These are phyloP conservation scores for Amauroascus niger DNA, from an alignment of 2,329 filamentous ascomycete species.

Conservation along the genomic window DNA sequence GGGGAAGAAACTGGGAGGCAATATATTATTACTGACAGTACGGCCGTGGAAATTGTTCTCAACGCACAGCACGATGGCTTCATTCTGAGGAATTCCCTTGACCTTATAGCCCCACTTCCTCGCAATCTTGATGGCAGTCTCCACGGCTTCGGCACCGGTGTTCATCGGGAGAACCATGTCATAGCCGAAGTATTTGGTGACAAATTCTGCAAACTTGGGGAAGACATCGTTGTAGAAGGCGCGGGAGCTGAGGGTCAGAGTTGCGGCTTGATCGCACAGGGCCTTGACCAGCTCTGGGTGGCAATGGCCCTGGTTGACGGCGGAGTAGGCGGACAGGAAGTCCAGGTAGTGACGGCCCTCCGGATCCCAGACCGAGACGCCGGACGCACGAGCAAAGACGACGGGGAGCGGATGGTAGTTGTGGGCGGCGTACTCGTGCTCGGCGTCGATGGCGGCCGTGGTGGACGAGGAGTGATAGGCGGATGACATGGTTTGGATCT, in stretches of 20 bases:
- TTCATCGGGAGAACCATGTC: conserved; percentile 99
- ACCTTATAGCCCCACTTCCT: conserved; percentile 97
- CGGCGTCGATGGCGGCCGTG: conserved; percentile 64
- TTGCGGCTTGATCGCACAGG: conserved; percentile 76
- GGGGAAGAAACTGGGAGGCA: neutral
- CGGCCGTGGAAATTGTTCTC: conserved; percentile 93
- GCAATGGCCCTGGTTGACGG: conserved; percentile 96
- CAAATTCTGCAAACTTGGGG: conserved; percentile 86
- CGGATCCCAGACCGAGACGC: conserved; percentile 90
- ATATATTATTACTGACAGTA: conserved; percentile 58
- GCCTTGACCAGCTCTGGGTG: conserved; percentile 92
- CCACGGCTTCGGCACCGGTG: conserved; percentile 90
- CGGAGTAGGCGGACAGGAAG: conserved; percentile 95
- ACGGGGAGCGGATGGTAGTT: conserved; percentile 97
- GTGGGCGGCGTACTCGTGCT: conserved; percentile 82
- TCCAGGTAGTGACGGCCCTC: conserved; percentile 93
- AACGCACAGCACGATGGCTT: conserved; percentile 76
- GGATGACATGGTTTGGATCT: conserved; percentile 1
- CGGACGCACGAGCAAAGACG: conserved; percentile 77
- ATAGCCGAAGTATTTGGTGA: conserved; percentile 80
- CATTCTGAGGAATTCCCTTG: conserved; percentile 75
- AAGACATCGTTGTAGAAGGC: conserved; percentile 99
- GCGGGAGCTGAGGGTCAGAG: conserved; percentile 81
- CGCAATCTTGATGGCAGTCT: conserved; percentile 92
- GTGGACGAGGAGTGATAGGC: conserved; percentile 68